Conservation (phyloP, 2,329 filamentous ascomycete species). For the Trichoderma afroharzianum region DNA sequence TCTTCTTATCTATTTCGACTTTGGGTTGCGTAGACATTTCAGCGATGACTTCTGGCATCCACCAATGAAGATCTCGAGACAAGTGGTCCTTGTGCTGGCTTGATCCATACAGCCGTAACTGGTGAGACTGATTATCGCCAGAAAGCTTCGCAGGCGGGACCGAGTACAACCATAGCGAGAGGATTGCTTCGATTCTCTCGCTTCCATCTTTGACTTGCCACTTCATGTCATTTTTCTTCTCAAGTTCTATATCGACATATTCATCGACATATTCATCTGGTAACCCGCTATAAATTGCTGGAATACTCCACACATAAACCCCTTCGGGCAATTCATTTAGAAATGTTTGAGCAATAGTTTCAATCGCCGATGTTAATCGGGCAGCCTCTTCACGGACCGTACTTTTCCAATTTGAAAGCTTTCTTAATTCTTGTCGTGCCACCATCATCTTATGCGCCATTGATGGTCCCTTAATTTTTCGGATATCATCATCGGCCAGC, state of each 20-base stretch:
- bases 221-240: background rate
- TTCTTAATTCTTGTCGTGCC: background rate
- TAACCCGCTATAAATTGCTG: background rate
- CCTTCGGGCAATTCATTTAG: background rate
- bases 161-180: constrained; percentile 31
- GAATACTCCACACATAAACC: background rate
- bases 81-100: background rate
- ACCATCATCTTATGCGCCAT: background rate
- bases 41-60: background rate
- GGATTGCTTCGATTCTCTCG: constrained; percentile 27
- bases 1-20: too few relatives aligned
- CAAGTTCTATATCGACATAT: background rate
- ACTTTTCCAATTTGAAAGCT: background rate
- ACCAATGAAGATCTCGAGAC: background rate
- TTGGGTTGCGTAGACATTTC: background rate
- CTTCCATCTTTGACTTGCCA: constrained; percentile 22
- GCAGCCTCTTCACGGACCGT: constrained; percentile 4
- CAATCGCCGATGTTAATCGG: constrained; percentile 21
- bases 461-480: background rate
- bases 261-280: background rate
- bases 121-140: accelerated
- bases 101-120: background rate
- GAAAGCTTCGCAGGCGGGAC: background rate
- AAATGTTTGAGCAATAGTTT: background rate
- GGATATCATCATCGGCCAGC: accelerated